Percentiles rank a stretch among this genome's conserved stretches.
phyloP scores from a whole-genome alignment of 768 basidiomycete species.

The Macrocybe gigantea region DNA sequence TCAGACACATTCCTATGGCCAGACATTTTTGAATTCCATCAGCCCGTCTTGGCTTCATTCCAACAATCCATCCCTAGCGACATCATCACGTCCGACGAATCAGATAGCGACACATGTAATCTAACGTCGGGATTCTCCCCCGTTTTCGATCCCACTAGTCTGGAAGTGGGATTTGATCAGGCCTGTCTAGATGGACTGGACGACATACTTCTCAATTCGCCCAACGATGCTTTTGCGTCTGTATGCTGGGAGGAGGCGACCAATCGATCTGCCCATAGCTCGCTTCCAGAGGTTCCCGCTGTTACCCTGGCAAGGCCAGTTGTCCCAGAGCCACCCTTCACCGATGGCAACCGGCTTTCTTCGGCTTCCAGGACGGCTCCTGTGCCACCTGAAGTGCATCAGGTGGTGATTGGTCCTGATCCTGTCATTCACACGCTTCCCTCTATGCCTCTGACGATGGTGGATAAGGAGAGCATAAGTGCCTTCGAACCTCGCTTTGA shows the following conservation, averaged over 20 bases:
- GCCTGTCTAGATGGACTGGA: constrained; percentile 34
- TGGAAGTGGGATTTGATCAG: constrained; percentile 30
- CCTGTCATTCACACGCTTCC: too few relatives aligned
- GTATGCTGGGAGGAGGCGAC: constrained; percentile 28
- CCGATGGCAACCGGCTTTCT: too few relatives aligned
- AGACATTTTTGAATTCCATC: constrained; percentile 15
- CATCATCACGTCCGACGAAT: constrained; percentile 13
- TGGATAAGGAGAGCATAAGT: constrained; percentile 11
- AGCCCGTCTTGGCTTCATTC: constrained; percentile 9
- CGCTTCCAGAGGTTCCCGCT: neutral
- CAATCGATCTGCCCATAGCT: constrained; percentile 1
- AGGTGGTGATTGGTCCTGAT: too few relatives aligned
- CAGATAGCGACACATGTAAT: constrained; percentile 12
- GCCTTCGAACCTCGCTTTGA: constrained; percentile 15
- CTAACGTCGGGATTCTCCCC: constrained; percentile 6
- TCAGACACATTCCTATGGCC: constrained; percentile 25
- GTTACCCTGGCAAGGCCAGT: too few relatives aligned
- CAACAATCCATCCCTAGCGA: constrained; percentile 21
- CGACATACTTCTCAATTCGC: constrained; percentile 27
- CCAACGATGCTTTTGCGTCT: constrained; percentile 28
- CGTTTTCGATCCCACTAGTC: constrained; percentile 30
- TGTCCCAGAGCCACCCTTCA: too few relatives aligned
- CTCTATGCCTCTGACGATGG: neutral
- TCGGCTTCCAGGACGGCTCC: too few relatives aligned
- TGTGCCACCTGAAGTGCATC: too few relatives aligned